Percentiles rank a stretch among this genome's conserved stretches.
phyloP scores from a whole-genome alignment of 768 basidiomycete genomes.

The Austroboletus eburneus region DNA sequence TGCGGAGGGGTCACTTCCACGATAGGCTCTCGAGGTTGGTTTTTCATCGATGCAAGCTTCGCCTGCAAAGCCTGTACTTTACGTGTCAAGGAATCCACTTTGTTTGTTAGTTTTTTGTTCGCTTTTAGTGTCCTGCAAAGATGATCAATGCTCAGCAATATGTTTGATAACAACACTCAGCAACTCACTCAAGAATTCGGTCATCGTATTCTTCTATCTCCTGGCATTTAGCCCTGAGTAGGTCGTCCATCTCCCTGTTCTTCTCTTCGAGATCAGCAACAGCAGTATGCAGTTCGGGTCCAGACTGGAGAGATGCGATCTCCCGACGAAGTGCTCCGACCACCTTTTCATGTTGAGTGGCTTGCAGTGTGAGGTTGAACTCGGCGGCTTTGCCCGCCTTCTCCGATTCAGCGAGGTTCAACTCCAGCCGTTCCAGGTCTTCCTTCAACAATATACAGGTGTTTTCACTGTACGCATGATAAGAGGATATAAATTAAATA shows the following conservation, averaged over 20 bases:
- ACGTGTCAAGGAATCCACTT: slow-evolving; percentile 66
- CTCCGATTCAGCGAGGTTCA: slow-evolving; percentile 49
- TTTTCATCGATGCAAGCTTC: slow-evolving; percentile 57
- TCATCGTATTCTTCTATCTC: slow-evolving; percentile 88
- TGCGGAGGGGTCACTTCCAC: slow-evolving; percentile 10
- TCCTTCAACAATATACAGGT: slow-evolving; percentile 36
- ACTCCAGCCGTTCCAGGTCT: slow-evolving; percentile 39
- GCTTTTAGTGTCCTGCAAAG: slow-evolving; percentile 64
- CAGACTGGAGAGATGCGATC: slow-evolving; percentile 46
- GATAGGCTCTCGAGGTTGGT: slow-evolving; percentile 22
- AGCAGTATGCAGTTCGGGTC: slow-evolving; percentile 51
- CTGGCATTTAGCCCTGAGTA: slow-evolving; percentile 60
- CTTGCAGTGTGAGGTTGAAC: slow-evolving; percentile 60
- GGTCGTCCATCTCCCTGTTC: slow-evolving; percentile 72
- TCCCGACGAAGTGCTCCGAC: slow-evolving; percentile 56
- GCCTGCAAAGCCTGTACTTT: slow-evolving; percentile 70
- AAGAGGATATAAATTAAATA: not conserved
- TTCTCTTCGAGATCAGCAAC: slow-evolving; percentile 62
- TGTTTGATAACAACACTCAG: slow-evolving; percentile 2
- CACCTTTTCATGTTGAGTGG: slow-evolving; percentile 64
- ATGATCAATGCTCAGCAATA: slow-evolving; percentile 4
- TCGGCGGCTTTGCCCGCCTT: slow-evolving; percentile 59
- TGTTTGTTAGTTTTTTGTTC: slow-evolving; percentile 69
- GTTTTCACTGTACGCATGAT: slow-evolving; percentile 41
- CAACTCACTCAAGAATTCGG: slow-evolving; percentile 61